phyloP scores from a whole-genome alignment of 192 early-diverging fungal genomes.

The Lunasporangiospora selenospora region DNA sequence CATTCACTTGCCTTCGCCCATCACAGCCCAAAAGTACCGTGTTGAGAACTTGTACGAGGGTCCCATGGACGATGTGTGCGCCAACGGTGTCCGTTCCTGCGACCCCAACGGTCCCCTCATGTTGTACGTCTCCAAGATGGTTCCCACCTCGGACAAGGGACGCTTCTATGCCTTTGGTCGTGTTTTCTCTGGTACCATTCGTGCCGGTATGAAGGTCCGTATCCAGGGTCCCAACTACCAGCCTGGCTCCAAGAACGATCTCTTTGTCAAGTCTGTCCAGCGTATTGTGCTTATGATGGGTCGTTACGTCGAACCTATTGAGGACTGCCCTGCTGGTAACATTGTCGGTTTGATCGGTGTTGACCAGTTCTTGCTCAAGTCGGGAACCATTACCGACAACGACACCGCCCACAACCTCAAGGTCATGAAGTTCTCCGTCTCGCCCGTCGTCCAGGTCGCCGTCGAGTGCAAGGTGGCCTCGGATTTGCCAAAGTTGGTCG shows the following conservation, averaged over 20 bases:
- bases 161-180: conserved; percentile 98
- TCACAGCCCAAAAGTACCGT: conserved; percentile 88
- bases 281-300: conserved; percentile 99
- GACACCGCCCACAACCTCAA: conserved; percentile 94
- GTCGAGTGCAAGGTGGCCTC: conserved; percentile 95
- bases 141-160: conserved; percentile 95
- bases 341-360: conserved; percentile 83
- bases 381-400: conserved; percentile 71
- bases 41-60: conserved; percentile 91
- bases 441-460: conserved; percentile 93
- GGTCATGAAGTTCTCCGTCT: conserved; percentile 99
- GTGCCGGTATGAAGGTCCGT: conserved; percentile 94
- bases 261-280: conserved; percentile 92
- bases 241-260: conserved; percentile 89
- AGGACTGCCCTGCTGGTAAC: conserved; percentile 97
- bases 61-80: conserved; percentile 90
- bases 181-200: conserved; percentile 96
- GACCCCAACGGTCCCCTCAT: conserved; percentile 93
- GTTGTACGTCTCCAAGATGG: conserved; percentile 99
- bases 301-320: conserved; percentile 91
- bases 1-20: conserved; percentile 93
- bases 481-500: conserved; percentile 96
- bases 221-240: conserved; percentile 95
- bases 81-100: conserved; percentile 81
- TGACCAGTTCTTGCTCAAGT: conserved; percentile 11